Base-by-base conservation (phyloP, 768 basidiomycete species). In the Kwoniella sp. region DNA sequence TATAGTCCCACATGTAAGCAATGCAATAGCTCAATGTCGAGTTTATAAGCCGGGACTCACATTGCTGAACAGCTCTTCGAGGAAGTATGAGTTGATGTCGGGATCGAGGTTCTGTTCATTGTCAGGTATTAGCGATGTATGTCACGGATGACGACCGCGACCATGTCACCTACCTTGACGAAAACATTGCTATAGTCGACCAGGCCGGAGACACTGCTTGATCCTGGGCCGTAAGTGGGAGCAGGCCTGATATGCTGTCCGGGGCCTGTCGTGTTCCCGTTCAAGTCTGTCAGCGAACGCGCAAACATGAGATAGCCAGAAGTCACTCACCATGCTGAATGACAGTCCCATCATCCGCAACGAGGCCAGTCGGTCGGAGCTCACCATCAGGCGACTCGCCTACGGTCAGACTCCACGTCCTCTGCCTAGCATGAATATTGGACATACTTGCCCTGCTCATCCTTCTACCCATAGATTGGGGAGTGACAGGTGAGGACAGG, bases 171-270 rank as follows among this genome's bases (percentile, higher is more conserved):
- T 37, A 76, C 74, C 61, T 76, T 76, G 63, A 76, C 70, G 31
- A 72, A 76, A 15, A 76, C 67, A 47, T 76, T 76, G 31, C 61
- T 58, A 29, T 72, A 73, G 50, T 76, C 74, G 1, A 76, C 74
- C 38, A 76, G 59, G 13, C 74, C 74, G 11, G 74, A 76, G 4
- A 56, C 38, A 37, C 74, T 76, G 29, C 48, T 66, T 20, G 74
- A 72, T 0, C 74, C 74, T 4, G 74, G 74, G 15, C 74, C 74
- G 41, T 50, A 58, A 15, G 55, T 9, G 7, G 74, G 74, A 4
- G 74, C 68, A 9, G 74, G 74, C 22, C 74, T 63, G 12, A 73
- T 73, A 52, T 76, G 72, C 58, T 76, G 74, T 23, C 74, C 74
- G 20, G 74, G 74, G 28, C 74, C 74, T 76, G 15, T 2, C 2